Base-by-base conservation (phyloP, 805 yeast species). In the Metschnikowia similis region DNA sequence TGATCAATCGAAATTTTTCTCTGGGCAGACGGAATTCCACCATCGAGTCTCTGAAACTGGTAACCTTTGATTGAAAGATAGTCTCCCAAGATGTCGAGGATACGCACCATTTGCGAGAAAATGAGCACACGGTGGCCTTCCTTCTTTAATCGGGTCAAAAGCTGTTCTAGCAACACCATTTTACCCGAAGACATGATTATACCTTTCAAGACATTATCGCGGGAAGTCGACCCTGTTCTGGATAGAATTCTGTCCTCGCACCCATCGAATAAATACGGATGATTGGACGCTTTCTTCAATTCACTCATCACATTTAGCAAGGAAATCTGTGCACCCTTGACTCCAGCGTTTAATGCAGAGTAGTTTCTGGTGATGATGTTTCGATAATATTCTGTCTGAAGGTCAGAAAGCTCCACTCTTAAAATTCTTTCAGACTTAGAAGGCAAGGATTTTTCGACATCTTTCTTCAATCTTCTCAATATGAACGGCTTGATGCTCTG, bases 121-220 rank as follows among this genome's bases (percentile, higher is more conserved):
- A 94, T 91, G 49, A 94, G 76, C 3, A 94, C 99, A 55, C 99
- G 78, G 64, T 94, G 99, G 3, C 98, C 98, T 69, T 94, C 99
- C 63, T 87, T 86, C 54, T 83, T 81, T 63, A 94, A 76, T 55
- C 96, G 78, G 4, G 89, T 86, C 52, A 94, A 76, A 36, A 94
- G 74, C 66, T 94, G 91, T 69, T 94, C 99, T 46, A 94, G 73
- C 43, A 94, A 75, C 6, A 94, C 99, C 99, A 94, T 94, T 65
- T 94, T 94, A 60, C 99, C 99, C 7, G 96, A 88, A 14, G 95
- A 88, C 99, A 94, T 94, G 56, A 94, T 88, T 74, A 94, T 73
- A 13, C 99, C 99, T 63, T 90, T 82, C 37, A 94, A 70, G 17
- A 87, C 77, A 56, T 83, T 88, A 58, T 92, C 97, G 52, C 97